These are phyloP conservation scores for Monosporascus sp. DNA, from an alignment of 2,329 filamentous ascomycete species.

Conservation along the genomic window DNA sequence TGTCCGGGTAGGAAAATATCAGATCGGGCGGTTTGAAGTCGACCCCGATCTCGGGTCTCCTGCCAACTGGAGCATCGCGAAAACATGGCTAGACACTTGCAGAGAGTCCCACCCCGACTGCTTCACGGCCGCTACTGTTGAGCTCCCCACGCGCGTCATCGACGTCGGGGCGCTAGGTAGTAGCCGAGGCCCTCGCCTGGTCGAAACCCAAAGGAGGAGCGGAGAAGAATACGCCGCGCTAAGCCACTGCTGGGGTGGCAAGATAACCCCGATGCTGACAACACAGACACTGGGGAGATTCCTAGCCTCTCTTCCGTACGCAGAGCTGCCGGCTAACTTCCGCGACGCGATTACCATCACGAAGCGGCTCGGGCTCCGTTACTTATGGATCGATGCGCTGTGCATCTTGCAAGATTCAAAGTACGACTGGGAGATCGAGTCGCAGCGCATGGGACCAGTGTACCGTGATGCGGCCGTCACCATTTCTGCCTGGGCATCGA, in stretches of 20 bases:
- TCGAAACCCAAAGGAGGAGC: neutral
- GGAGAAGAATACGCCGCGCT: constrained; percentile 8
- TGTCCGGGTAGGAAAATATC: neutral
- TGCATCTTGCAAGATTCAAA: constrained; percentile 5
- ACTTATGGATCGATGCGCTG: constrained; percentile 5
- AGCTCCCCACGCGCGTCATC: neutral
- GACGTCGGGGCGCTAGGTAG: neutral
- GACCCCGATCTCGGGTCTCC: neutral
- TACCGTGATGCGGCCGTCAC: constrained; percentile 1
- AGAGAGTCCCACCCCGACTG: neutral
- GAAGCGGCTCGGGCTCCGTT: constrained; percentile 1
- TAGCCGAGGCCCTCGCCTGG: neutral
- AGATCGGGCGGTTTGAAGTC: neutral
- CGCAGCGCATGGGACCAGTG: neutral
- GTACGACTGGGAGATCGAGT: constrained; percentile 1
- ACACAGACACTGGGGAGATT: neutral
- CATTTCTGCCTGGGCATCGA: constrained; percentile 1
- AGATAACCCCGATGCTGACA: constrained; percentile 1
- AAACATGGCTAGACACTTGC: neutral
- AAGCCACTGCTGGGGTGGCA: constrained; percentile 13
- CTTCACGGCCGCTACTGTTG: neutral
- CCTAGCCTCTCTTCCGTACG: neutral
- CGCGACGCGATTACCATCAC: constrained; percentile 5
- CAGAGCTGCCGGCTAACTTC: constrained; percentile 2
- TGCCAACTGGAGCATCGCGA: neutral